Evolutionary conservation across 2,329 filamentous ascomycete species (phyloP).

Genomic region (Pseudogymnoascus sp.): DNA sequence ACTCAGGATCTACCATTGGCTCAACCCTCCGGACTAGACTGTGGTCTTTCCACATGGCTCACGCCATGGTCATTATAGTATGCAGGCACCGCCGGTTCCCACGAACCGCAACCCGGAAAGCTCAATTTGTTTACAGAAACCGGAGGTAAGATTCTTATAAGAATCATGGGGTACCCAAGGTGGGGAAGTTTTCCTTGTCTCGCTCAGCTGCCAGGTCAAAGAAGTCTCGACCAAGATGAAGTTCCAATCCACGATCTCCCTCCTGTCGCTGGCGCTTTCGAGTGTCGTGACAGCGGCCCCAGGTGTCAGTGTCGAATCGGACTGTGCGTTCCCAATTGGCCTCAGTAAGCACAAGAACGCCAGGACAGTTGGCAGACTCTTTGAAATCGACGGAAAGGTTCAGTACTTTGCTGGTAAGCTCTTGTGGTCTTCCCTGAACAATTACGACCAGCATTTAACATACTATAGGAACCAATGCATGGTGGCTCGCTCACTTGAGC

Average conservation of each 20-base stretch:
- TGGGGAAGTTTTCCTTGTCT: neutral
- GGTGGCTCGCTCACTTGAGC: slow-evolving; percentile 45
- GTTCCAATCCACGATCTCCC: slow-evolving; percentile 4
- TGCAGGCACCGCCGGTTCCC: slow-evolving; percentile 1
- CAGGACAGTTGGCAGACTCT: slow-evolving; percentile 26
- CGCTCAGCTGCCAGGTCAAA: neutral
- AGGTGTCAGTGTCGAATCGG: slow-evolving; percentile 4
- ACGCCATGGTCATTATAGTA: neutral
- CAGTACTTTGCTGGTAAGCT: slow-evolving; percentile 38
- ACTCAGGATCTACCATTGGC: neutral
- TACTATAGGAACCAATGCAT: slow-evolving; percentile 40
- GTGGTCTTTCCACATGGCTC: neutral
- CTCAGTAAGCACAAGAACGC: slow-evolving; percentile 14
- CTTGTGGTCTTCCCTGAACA: neutral
- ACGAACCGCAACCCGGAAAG: slow-evolving; percentile 1
- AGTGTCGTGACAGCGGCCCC: slow-evolving; percentile 1
- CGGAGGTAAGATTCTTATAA: neutral
- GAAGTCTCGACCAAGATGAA: neutral
- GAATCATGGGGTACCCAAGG: neutral
- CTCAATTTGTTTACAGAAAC: neutral
- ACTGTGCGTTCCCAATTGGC: slow-evolving; percentile 14
- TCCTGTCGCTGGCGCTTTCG: neutral
- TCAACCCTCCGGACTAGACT: neutral
- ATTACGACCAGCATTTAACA: neutral
- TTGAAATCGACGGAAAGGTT: slow-evolving; percentile 35